Evolutionary conservation across 2,329 filamentous ascomycete species (phyloP).

Genomic region (Lasiodiplodia theobromae): DNA sequence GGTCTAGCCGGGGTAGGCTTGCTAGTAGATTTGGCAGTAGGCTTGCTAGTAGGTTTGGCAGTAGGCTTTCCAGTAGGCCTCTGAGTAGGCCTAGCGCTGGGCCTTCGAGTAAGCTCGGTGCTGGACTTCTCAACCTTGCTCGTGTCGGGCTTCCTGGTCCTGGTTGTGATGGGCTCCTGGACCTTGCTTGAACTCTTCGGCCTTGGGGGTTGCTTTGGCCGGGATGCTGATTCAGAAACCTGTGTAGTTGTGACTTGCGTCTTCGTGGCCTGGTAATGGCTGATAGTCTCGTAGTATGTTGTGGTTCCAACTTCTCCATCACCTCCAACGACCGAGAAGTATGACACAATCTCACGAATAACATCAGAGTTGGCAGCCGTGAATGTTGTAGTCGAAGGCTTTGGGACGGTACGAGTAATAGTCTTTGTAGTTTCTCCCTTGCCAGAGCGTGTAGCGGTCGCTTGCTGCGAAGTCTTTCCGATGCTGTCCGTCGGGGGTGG

Average conservation of each 20-base stretch:
- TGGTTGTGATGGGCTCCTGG: too few relatives aligned
- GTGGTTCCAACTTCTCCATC: background rate
- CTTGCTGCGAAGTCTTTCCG: too few relatives aligned
- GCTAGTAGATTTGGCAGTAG: background rate
- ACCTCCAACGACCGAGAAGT: background rate
- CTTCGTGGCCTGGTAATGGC: background rate
- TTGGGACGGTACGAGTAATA: background rate
- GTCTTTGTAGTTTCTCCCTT: background rate
- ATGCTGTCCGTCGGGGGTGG: too few relatives aligned
- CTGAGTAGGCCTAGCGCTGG: background rate
- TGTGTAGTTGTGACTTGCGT: background rate
- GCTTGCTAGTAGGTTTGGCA: background rate
- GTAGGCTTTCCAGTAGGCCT: background rate
- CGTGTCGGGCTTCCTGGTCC: too few relatives aligned
- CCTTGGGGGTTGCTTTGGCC: too few relatives aligned
- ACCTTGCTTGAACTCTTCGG: too few relatives aligned
- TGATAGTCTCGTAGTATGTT: background rate
- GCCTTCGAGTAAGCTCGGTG: background rate
- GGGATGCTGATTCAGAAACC: background rate
- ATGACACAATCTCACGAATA: background rate
- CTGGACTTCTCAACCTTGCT: background rate
- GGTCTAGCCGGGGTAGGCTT: background rate
- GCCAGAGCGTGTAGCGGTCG: too few relatives aligned
- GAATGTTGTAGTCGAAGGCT: background rate
- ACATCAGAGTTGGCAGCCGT: background rate